Base-by-base conservation (phyloP, 2,329 filamentous ascomycete genomes). In the Aspergillus puulaauensis region DNA sequence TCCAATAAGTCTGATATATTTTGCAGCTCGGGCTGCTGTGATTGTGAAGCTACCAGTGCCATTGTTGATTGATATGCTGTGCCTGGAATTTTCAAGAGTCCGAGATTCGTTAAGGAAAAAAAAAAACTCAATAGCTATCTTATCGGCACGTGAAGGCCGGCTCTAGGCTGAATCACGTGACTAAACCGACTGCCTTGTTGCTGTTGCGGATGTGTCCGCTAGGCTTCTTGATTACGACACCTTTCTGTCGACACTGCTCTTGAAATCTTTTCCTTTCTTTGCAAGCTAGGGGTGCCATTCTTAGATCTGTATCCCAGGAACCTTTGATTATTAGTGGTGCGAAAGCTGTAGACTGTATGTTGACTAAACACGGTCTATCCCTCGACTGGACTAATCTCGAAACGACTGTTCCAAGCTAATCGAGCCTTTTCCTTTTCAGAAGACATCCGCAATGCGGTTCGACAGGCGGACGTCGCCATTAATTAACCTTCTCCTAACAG, bases 391-490 rank as follows among this genome's bases (percentile, higher is more conserved):
- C 54, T 53, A 58, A 54, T 44, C 54, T 54, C 11, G 45, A 19
- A 37, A 55, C 45, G 44, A 50, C 61, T 33, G 47, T 51, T 52
- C 53, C 59, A 56, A 68, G 57, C 65, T 56, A 61, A 60, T 54
- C 51, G 52, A 40, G 46, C 58, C 40, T 54, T 54, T 56, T 56
- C 47, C 51, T 47, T 41, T 58, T 45, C 33, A 60, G 46, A 62
- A 44, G 64, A 21, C 62, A 52, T 57, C 58, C 67, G 73, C 66
- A 50, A 77, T 77, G 75, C 67, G 70, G 66, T 68, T 70, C 57
- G 66, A 64, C 59, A 67, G 66, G 60, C 70, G 66, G 54, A 57
- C 65, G 8, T 61, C 65, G n/a, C 54, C 73, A 27, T 45, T 77
- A 21, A 64, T 66, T 4, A 65, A 66, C 31, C 61, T 70, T 52